These are phyloP conservation scores for Sparassis latifolia DNA, from an alignment of 1,284 basidiomycete species.

Conservation along the genomic window DNA sequence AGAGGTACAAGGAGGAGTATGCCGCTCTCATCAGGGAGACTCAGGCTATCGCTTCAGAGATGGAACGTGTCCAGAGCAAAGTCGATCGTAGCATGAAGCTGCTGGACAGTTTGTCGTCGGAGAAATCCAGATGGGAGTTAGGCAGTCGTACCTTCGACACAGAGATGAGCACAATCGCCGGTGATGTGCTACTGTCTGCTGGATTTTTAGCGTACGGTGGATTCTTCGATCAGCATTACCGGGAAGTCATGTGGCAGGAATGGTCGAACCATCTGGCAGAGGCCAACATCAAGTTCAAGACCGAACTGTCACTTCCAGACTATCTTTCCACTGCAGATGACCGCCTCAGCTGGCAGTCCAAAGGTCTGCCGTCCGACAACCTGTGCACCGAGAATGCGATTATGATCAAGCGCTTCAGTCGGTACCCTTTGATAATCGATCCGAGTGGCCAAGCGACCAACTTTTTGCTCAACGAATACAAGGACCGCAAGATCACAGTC, in stretches of 20 bases:
- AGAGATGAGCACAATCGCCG: conserved; percentile 98
- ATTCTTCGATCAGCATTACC: conserved; percentile 98
- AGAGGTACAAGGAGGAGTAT: conserved; percentile 95
- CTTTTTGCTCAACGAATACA: conserved; percentile 93
- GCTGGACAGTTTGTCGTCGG: conserved; percentile 91
- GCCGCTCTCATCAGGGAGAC: conserved; percentile 96
- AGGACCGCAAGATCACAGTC: conserved; percentile 93
- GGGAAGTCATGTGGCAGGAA: conserved; percentile 94
- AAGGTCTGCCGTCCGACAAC: conserved; percentile 90
- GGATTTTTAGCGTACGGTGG: conserved; percentile 97
- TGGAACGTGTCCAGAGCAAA: conserved; percentile 96
- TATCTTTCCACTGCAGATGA: conserved; percentile 98
- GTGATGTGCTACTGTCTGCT: conserved; percentile 93
- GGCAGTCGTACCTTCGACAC: conserved; percentile 95
- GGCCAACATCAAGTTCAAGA: conserved; percentile 90
- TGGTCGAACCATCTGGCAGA: conserved; percentile 88
- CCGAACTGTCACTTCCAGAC: conserved; percentile 88
- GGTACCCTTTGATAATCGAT: conserved; percentile 97
- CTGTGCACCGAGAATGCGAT: conserved; percentile 98
- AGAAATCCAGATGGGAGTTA: conserved; percentile 90
- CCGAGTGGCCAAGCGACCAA: conserved; percentile 97
- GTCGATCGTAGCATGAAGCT: conserved; percentile 97
- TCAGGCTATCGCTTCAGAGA: conserved; percentile 95
- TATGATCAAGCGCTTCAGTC: conserved; percentile 97
- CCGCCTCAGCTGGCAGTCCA: conserved; percentile 92